phyloP scores from a whole-genome alignment of 2,329 filamentous ascomycete genomes.

The Berkeleyomyces rouxiae region DNA sequence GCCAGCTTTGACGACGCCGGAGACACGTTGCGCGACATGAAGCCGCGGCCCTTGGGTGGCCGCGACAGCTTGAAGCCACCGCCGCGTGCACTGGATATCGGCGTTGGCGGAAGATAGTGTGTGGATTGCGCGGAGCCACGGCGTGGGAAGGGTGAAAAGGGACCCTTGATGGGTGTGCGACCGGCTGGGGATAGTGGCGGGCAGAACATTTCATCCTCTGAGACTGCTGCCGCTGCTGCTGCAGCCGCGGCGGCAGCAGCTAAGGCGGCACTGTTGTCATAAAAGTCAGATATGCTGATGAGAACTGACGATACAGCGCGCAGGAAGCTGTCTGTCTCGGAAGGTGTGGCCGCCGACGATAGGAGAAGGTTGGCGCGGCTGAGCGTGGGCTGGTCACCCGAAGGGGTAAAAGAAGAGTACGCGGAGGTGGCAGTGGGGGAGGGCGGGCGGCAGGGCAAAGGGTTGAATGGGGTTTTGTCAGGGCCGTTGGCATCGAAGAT shows the following conservation, averaged over 20 bases:
- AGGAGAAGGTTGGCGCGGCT: slow-evolving; percentile 41
- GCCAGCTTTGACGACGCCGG: slow-evolving; percentile 1
- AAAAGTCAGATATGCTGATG: slow-evolving; percentile 23
- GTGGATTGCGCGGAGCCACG: slow-evolving; percentile 8
- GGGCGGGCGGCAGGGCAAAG: slow-evolving; percentile 15
- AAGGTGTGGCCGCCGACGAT: slow-evolving; percentile 34
- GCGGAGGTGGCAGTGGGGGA: slow-evolving; percentile 19
- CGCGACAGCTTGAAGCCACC: slow-evolving; percentile 11
- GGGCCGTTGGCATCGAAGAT: slow-evolving; percentile 30
- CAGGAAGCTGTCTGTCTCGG: slow-evolving; percentile 38
- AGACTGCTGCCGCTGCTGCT: background rate
- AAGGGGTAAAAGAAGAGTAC: slow-evolving; percentile 15
- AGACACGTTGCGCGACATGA: slow-evolving; percentile 8
- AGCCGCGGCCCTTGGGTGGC: slow-evolving; percentile 9
- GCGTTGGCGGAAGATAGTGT: slow-evolving; percentile 1
- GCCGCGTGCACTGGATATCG: slow-evolving; percentile 1
- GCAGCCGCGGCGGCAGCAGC: background rate
- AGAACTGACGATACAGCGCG: slow-evolving; percentile 34
- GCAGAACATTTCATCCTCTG: background rate
- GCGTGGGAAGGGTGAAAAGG: slow-evolving; percentile 20
- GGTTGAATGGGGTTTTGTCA: slow-evolving; percentile 8
- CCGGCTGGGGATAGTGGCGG: slow-evolving; percentile 14
- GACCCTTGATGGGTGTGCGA: slow-evolving; percentile 19
- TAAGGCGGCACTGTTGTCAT: background rate
- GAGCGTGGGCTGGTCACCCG: slow-evolving; percentile 21